phyloP scores from a whole-genome alignment of 805 yeast species.

The Saturnispora galanensis region DNA sequence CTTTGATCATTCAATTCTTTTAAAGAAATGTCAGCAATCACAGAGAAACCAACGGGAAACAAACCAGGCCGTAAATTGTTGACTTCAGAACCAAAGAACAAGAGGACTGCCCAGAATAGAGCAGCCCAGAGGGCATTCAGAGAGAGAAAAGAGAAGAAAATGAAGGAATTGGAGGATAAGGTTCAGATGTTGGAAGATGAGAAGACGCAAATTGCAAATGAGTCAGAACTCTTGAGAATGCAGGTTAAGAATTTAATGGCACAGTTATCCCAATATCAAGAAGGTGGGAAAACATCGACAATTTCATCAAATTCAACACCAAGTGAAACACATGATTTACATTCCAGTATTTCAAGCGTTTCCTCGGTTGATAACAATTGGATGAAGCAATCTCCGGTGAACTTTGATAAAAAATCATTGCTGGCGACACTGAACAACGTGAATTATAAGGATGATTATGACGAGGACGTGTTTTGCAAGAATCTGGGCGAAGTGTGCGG shows the following conservation, averaged over 20 bases:
- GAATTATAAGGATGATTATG: slow-evolving; percentile 34
- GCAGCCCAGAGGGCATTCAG: slow-evolving; percentile 98
- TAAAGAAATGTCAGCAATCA: not conserved
- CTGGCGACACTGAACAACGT: slow-evolving; percentile 13
- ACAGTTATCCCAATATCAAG: slow-evolving; percentile 37
- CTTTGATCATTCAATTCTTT: not conserved
- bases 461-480: slow-evolving; percentile 73
- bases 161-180: slow-evolving; percentile 76
- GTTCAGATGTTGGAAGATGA: slow-evolving; percentile 65
- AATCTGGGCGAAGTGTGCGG: slow-evolving; percentile 80
- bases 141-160: slow-evolving; percentile 81
- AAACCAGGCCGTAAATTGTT: slow-evolving; percentile 81
- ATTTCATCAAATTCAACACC: slow-evolving; percentile 1
- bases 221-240: slow-evolving; percentile 60
- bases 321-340: not conserved
- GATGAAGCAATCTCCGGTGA: not conserved
- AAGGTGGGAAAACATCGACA: slow-evolving; percentile 7
- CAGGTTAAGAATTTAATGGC: slow-evolving; percentile 67
- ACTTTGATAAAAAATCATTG: not conserved
- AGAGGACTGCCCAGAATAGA: slow-evolving; percentile 92
- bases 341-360: slow-evolving; percentile 5
- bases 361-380: slow-evolving; percentile 6
- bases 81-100: slow-evolving; percentile 62
- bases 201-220: slow-evolving; percentile 56
- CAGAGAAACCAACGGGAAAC: not conserved